Conservation (phyloP, 805 yeast genomes). For the Metschnikowia dekortorum region DNA sequence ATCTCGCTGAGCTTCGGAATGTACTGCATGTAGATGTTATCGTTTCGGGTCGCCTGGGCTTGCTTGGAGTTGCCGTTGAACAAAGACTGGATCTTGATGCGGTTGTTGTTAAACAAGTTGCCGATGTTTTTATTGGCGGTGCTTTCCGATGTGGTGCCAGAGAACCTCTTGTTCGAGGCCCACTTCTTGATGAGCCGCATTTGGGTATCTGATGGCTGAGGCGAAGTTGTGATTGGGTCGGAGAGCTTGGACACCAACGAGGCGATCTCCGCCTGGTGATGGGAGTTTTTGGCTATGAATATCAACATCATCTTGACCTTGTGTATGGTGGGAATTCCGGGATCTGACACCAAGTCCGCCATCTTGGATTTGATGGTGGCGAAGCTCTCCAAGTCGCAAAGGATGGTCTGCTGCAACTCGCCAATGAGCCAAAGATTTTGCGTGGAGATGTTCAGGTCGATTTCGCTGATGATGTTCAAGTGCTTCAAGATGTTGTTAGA, state of each 20-base stretch:
- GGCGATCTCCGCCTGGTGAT: slow-evolving; percentile 21
- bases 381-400: slow-evolving; percentile 46
- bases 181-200: slow-evolving; percentile 24
- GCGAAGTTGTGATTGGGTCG: slow-evolving; percentile 26
- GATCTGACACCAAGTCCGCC: slow-evolving; percentile 45
- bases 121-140: slow-evolving; percentile 20
- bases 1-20: slow-evolving; percentile 61
- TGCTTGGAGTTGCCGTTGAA: slow-evolving; percentile 22
- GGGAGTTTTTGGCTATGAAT: slow-evolving; percentile 69
- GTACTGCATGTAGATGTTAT: slow-evolving; percentile 88
- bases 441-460: slow-evolving; percentile 66
- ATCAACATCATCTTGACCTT: slow-evolving; percentile 72
- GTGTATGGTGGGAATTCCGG: slow-evolving; percentile 43
- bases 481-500: slow-evolving; percentile 89
- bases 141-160: not conserved
- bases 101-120: slow-evolving; percentile 30
- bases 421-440: slow-evolving; percentile 76
- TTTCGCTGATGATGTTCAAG: slow-evolving; percentile 82
- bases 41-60: slow-evolving; percentile 31
- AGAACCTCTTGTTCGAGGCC: slow-evolving; percentile 2
- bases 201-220: slow-evolving; percentile 33
- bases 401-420: slow-evolving; percentile 83
- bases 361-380: slow-evolving; percentile 47
- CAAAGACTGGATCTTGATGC: slow-evolving; percentile 26
- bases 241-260: slow-evolving; percentile 24